Evolutionary conservation across 23 red algal species (phyloP).

Genomic region (Gracilaria domingensis): DNA sequence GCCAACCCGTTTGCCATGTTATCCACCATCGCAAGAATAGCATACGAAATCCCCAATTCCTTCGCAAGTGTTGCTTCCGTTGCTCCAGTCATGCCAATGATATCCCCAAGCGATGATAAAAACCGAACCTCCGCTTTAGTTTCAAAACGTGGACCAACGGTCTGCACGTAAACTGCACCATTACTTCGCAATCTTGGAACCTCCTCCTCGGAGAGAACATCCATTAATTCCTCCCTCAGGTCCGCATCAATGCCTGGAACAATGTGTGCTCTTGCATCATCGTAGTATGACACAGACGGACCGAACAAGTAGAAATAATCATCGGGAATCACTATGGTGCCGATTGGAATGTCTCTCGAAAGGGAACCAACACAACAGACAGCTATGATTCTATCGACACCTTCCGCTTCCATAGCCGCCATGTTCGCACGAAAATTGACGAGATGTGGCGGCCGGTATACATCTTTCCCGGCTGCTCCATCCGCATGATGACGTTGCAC

Average conservation of each 20-base stretch:
- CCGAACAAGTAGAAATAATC: slow-evolving; percentile 86
- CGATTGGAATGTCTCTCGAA: slow-evolving; percentile 53
- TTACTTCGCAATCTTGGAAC: slow-evolving; percentile 1
- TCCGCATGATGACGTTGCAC: slow-evolving; percentile 97
- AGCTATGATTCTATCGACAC: slow-evolving; percentile 66
- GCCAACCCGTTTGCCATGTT: slow-evolving; percentile 96
- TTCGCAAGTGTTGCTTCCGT: slow-evolving; percentile 84
- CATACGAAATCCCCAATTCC: slow-evolving; percentile 85
- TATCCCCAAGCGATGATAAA: slow-evolving; percentile 71
- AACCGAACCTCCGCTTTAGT: slow-evolving; percentile 92
- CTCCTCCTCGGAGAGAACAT: slow-evolving; percentile 16
- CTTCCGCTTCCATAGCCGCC: slow-evolving; percentile 61
- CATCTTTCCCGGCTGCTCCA: slow-evolving; percentile 47
- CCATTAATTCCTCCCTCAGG: slow-evolving; percentile 57
- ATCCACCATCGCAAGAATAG: slow-evolving; percentile 91
- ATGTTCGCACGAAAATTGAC: slow-evolving; percentile 89
- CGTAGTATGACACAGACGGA: slow-evolving; percentile 71
- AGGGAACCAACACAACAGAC: slow-evolving; percentile 94
- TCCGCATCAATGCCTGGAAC: slow-evolving; percentile 75
- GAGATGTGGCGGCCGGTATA: slow-evolving; percentile 84
- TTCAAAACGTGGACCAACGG: slow-evolving; percentile 96
- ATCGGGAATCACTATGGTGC: slow-evolving; percentile 87
- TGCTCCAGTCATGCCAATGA: slow-evolving; percentile 97
- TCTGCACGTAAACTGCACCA: slow-evolving; percentile 91
- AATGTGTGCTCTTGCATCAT: slow-evolving; percentile 88